Evolutionary conservation across 148 eudicot species (phyloP).

Genomic region (Heliamphora exappendiculata): DNA sequence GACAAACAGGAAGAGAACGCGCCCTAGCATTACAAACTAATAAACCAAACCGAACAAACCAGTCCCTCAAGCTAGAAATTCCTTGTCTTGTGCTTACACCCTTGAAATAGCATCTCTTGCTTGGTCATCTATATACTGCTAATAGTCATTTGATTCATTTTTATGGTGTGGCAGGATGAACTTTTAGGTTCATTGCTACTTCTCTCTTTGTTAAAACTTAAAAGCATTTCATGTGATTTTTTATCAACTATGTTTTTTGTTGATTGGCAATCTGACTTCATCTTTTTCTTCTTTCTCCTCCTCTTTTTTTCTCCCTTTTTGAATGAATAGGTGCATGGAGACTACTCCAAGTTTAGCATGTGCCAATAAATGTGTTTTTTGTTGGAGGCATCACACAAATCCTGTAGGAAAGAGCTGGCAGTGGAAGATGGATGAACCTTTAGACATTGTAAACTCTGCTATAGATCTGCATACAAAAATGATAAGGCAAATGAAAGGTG

Average conservation of each 20-base stretch:
- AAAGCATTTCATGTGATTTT: background rate
- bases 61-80: no score
- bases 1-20: no score
- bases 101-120: background rate
- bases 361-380: slow-evolving; percentile 97
- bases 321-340: slow-evolving; percentile 80
- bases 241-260: background rate
- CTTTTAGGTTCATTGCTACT: background rate
- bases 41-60: no score
- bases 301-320: background rate
- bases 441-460: slow-evolving; percentile 80
- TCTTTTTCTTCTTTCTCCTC: background rate
- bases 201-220: background rate
- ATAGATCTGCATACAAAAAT: slow-evolving; percentile 84
- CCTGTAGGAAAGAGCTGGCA: slow-evolving; percentile 93
- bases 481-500: slow-evolving; percentile 99
- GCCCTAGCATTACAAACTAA: no score
- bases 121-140: background rate
- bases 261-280: slow-evolving; percentile 2
- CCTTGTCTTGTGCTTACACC: background rate
- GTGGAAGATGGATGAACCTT: slow-evolving; percentile 98
- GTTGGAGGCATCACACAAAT: slow-evolving; percentile 99
- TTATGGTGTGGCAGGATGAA: background rate
- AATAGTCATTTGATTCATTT: background rate
- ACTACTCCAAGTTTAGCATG: slow-evolving; percentile 96